A percentile compares a stretch with the other conserved stretches of the same genome.
These are phyloP conservation scores for Blastobotrys malaysiensis DNA, from an alignment of 1,139 yeast species.

Conservation along the genomic window DNA sequence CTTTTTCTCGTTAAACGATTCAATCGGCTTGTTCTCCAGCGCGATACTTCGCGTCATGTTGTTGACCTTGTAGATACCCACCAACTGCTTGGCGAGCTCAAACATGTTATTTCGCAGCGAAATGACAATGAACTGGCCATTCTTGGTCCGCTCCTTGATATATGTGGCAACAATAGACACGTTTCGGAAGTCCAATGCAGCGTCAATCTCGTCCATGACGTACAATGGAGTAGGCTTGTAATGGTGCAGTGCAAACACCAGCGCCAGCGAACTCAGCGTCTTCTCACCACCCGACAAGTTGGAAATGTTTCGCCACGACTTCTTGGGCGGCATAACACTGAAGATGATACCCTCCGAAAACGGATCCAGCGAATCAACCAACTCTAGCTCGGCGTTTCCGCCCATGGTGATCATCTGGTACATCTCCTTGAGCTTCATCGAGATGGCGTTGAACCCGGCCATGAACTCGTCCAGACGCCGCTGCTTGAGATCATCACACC, in stretches of 20 bases:
- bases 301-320: conserved; percentile 93
- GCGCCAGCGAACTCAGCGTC: conserved; percentile 88
- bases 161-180: conserved; percentile 97
- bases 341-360: conserved; percentile 94
- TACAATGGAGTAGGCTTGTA: conserved; percentile 96
- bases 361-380: conserved; percentile 96
- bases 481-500: conserved; percentile 65
- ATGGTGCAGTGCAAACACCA: conserved; percentile 93
- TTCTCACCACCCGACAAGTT: conserved; percentile 98
- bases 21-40: conserved; percentile 50
- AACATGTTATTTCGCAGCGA: conserved; percentile 96
- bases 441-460: conserved; percentile 85
- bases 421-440: conserved; percentile 90
- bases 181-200: conserved; percentile 94
- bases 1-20: conserved; percentile 21
- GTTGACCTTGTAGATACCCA: conserved; percentile 90
- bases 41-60: conserved; percentile 88
- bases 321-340: conserved; percentile 99
- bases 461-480: conserved; percentile 82
- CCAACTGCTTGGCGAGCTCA: conserved; percentile 87
- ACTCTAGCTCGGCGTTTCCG: conserved; percentile 95
- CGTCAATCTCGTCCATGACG: conserved; percentile 99
- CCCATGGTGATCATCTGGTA: conserved; percentile 99
- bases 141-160: conserved; percentile 89
- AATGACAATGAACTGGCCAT: conserved; percentile 94